Base-by-base conservation (phyloP, 208 protist genomes). In the Trichomonas vaginalis region DNA sequence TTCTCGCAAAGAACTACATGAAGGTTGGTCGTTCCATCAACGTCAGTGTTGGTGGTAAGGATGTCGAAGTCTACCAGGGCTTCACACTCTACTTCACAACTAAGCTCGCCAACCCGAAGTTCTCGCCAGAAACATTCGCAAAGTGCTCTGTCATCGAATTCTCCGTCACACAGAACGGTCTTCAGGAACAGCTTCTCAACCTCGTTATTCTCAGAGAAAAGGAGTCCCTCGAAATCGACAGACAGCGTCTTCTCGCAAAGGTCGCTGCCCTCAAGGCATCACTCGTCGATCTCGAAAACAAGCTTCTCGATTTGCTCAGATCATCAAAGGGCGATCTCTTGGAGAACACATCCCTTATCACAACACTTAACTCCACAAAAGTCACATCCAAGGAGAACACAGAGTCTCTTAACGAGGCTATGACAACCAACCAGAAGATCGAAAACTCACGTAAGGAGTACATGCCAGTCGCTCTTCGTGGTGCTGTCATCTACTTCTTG, bases 91-190 rank as follows among this genome's bases (percentile, higher is more conserved):
- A 99, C 97, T 98, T 99, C 96, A 99, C 98, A 62, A 99, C 99
- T 23, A 99, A 99, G 97, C 97, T 99, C 56, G 97, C 98, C 32
- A 99, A 99, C 97, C 99, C 99, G n/a, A 98, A 98, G 96, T 99
- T 99, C 96, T 98, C 98, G 70, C 99, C 99, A 32, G 99, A 99
- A 97, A 97, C 99, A 79, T 99, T 98, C 96, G 99, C 99, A 45
- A 99, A 99, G 97, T 98, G 98, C 92, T 98, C 98, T 39, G 97
- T 99, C 27, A 99, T 99, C 96, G 98, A 99, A 97, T 99, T 99
- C 96, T 99, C 99, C n/a, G 99, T 99, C 21, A 99, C 99, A n/a
- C 99, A 99, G 95, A 92, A 95, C 49, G 97, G 97, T 90, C 96
- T 98, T 21, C 97, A 98, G 96, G 96, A 97, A 70, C 97, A 98